Evolutionary conservation across 768 basidiomycete species (phyloP), one percentile per base, ranked within the genome.

Genomic region (Cubamyces sp.): DNA sequence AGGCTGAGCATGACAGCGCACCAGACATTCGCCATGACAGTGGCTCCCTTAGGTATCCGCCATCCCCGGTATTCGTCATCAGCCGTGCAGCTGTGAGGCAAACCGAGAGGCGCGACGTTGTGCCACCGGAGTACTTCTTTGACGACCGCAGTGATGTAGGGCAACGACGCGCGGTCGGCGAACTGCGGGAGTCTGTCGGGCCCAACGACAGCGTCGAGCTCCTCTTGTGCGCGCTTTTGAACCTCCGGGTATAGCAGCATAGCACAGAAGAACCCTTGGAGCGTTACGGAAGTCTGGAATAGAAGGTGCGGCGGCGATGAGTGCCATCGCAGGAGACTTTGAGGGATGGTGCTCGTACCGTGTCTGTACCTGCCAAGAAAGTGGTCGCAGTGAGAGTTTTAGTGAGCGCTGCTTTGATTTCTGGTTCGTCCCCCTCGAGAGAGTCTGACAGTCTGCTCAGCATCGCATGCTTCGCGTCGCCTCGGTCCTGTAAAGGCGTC

Each of bases 211-310:
- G 41, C 34, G 57, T 75, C 74, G 48, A 75, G 61, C 50, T 75
- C 73, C 1, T 52, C 66, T 37, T 72, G 74, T 1, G 69, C 74
- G 15, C 41, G 57, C 2, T 46, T 28, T 40, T 70, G 69, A 2
- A 71, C 61, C 1, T 68, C 64, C 40, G 76, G 78, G 65, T 75
- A 70, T 54, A 75, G 71, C 3, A 68, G 63, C 73, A 76, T 75
- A 0, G 74, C 75, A 12, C 76, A 63, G 50, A 77, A 69, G 61
- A 77, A 71, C 11, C 34, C 34, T 9, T 34, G 34, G 34, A 34
- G 34, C 4, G 34, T 34, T 11, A 34, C 34, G 9, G 34, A 34
- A 34, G 34, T 34, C 34, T 34, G 34, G 9, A 34, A 11, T 8
- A 8, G 8, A 6, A 34, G 34, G 34, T 34, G 9, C 9, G 34